Evolutionary conservation across 345 rosid species (phyloP), one percentile per base, ranked within the genome.

Genomic region (Microthlaspi erraticum): DNA sequence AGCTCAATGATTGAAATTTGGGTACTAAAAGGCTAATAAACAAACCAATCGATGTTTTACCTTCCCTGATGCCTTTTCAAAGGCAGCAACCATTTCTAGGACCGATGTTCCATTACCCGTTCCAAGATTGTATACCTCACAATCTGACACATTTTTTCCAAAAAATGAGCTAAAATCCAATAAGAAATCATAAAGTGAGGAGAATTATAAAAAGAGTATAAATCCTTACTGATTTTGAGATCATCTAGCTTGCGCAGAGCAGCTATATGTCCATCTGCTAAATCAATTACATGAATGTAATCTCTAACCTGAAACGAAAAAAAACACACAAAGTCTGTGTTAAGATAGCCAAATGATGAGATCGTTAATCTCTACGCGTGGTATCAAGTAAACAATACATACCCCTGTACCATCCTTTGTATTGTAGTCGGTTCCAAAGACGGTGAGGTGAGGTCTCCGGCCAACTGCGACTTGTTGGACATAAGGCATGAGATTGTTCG

Each of bases 381-480:
- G n/a, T n/a, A n/a, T n/a, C n/a, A n/a, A n/a, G n/a, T n/a, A n/a
- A 9, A 1, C 13, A 7, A 26, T n/a, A 56, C 91, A 64, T 93
- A 93, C 97, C 92, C 97, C 99, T 4, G 99, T 91, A 29, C 99
- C 99, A 68, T 94, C 99, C 75, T 84, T 89, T 5, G 99, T 91
- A 1, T 80, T 56, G 75, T 94, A 94, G 66, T 94, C 97, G 13
- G 62, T 85, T 78, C 99, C 96, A 78, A 74, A 94, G 18, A 94
- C 90, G 0, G 95, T 87, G 45, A 94, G 78, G 38, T 88, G 90
- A 29, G 87, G 82, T 38, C 93, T 86, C 71, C 99, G 82, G 31
- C 97, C 95, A 61, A 94, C 96, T 63, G 95, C 96, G 76, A 93
- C 95, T 83, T 93, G 99, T 78, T 91, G 96, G 53, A 91, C 88